These are phyloP conservation scores for Plenodomus lindquistii DNA, from an alignment of 2,329 filamentous ascomycete species.

Conservation along the genomic window DNA sequence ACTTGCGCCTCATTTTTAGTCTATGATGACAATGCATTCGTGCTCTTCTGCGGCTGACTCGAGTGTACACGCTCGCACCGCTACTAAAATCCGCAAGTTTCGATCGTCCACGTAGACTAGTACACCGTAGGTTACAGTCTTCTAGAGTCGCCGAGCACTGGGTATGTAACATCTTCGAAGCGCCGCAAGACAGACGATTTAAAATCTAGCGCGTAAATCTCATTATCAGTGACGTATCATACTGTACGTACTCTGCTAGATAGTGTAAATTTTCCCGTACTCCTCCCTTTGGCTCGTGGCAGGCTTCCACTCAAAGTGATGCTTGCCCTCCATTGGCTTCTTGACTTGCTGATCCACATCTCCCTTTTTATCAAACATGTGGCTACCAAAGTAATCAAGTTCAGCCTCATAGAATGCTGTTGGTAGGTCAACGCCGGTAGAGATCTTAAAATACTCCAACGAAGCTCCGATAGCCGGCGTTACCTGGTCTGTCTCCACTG, in stretches of 20 bases:
- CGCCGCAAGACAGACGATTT: not conserved
- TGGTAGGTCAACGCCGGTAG: conserved; percentile 62
- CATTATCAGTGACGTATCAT: not conserved
- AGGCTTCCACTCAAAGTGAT: conserved; percentile 67
- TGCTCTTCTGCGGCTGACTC: too few species aligned
- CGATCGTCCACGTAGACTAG: too few species aligned
- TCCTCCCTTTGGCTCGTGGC: conserved; percentile 33
- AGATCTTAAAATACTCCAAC: conserved; percentile 70
- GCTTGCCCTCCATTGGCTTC: conserved; percentile 58
- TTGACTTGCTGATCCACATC: conserved; percentile 53
- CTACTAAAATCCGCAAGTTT: not conserved
- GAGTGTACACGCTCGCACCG: too few species aligned
- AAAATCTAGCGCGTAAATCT: not conserved
- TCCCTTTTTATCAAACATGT: conserved; percentile 65
- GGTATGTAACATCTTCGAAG: not conserved
- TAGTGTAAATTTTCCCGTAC: conserved; percentile 19
- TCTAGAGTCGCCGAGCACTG: not conserved
- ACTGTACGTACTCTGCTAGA: not conserved
- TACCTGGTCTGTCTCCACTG: conserved; percentile 61
- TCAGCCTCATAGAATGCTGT: conserved; percentile 73
- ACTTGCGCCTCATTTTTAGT: too few species aligned
- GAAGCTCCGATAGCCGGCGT: conserved; percentile 64
- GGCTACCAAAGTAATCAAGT: conserved; percentile 71
- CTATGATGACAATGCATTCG: too few species aligned
- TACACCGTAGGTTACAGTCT: too few species aligned